These are phyloP conservation scores for Apiotrichum mycotoxinovorans DNA, from an alignment of 1,284 basidiomycete genomes.

Conservation along the genomic window DNA sequence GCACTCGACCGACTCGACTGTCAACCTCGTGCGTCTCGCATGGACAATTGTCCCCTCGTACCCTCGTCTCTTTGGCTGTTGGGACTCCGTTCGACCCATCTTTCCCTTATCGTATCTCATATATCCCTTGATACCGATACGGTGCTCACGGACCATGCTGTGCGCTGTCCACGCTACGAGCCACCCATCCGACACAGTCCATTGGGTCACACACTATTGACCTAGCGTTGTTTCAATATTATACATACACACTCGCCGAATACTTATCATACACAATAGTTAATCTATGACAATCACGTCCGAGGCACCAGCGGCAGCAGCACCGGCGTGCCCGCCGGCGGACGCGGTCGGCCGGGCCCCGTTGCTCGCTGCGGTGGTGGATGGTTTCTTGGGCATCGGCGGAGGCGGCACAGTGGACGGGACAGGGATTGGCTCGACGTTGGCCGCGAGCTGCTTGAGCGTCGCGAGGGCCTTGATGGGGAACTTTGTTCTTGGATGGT, in stretches of 20 bases:
- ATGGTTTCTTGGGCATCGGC: not conserved
- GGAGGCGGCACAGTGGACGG: conserved; percentile 29
- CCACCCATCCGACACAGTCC: no score
- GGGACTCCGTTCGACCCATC: no score
- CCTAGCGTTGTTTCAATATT: not conserved
- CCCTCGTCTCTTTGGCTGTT: no score
- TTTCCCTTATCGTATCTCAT: no score
- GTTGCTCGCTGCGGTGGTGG: conserved; percentile 5
- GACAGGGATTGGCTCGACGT: conserved; percentile 38
- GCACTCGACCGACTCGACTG: no score
- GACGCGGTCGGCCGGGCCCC: not conserved
- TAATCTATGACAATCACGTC: conserved; percentile 7
- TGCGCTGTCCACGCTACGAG: not conserved
- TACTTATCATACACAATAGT: conserved; percentile 1
- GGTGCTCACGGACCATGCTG: no score
- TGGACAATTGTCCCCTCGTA: no score
- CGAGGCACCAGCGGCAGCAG: not conserved
- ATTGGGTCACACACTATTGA: not conserved
- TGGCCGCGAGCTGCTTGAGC: conserved; percentile 54
- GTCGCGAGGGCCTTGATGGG: conserved; percentile 81
- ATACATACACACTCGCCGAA: not conserved
- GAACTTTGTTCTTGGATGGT: conserved; percentile 71
- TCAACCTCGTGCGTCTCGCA: no score
- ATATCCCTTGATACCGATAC: no score
- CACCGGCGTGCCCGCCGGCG: not conserved